phyloP scores from a whole-genome alignment of 2,329 filamentous ascomycete genomes.

The Cladosporium sp. region DNA sequence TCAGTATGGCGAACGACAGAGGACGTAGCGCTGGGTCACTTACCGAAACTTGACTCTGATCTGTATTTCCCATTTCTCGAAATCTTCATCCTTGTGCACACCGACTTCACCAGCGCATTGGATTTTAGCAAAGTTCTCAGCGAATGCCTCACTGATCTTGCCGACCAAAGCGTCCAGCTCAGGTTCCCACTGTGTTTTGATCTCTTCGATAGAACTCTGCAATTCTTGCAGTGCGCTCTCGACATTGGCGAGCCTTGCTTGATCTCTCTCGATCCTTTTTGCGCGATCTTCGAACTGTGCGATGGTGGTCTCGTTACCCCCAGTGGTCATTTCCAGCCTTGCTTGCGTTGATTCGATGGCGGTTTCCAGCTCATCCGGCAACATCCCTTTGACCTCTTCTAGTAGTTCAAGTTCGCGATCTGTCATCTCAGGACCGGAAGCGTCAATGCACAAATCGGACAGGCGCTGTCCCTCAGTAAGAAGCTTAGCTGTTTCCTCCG shows the following conservation, averaged over 20 bases:
- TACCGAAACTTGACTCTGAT: conserved; percentile 94
- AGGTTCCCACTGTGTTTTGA: conserved; percentile 78
- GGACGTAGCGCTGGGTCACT: conserved; percentile 24
- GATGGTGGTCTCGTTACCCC: conserved; percentile 66
- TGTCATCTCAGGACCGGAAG: conserved; percentile 18
- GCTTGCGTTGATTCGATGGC: conserved; percentile 72
- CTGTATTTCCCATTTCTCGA: conserved; percentile 89
- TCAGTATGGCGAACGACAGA: conserved; percentile 7
- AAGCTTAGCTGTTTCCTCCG: conserved; percentile 34
- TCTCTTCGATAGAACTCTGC: conserved; percentile 55
- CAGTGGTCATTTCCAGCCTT: conserved; percentile 71
- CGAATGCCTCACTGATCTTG: conserved; percentile 86
- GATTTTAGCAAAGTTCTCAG: conserved; percentile 90
- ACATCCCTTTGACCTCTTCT: conserved; percentile 35
- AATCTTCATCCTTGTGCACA: conserved; percentile 82
- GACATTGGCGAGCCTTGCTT: conserved; percentile 54
- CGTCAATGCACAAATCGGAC: not conserved
- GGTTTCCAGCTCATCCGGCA: conserved; percentile 57
- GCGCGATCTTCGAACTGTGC: conserved; percentile 72
- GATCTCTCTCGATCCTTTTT: conserved; percentile 64
- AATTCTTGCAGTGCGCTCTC: conserved; percentile 54
- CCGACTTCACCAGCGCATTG: conserved; percentile 88
- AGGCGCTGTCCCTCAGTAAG: conserved; percentile 24
- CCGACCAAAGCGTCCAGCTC: conserved; percentile 70
- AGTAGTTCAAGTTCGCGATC: conserved; percentile 25